Base-by-base conservation (phyloP, 1,284 basidiomycete genomes). In the Pseudozyma tsukubaensis region DNA sequence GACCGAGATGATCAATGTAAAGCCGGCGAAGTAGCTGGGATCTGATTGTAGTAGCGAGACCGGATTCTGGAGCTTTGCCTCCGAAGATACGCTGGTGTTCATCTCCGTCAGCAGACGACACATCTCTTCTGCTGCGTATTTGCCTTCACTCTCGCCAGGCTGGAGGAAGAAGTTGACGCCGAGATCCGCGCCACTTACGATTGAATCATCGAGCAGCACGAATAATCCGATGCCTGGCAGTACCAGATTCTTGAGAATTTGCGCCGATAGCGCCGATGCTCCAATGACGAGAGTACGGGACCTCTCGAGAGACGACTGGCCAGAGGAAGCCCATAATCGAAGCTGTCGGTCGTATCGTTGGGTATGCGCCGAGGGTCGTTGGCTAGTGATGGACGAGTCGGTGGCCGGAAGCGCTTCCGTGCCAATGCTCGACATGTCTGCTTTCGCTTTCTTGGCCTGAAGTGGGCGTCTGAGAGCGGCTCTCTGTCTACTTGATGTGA, bases 141-240 rank as follows among this genome's bases (percentile, higher is more conserved):
- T 91, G 10, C 93, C 94, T 56, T 97, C 88, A 75, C 91, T 92
- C 24, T 89, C 86, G 0, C 88, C 87, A 9, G 67, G 59, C 55
- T 93, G 89, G 24, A 99, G 88, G 86, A 99, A 99, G 87, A 98
- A 98, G 87, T 98, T 98, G 87, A 94, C 93, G 0, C 94, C 94
- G 0, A 94, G 90, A 80, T 99, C 95, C 52, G 90, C 89, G 4
- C 89, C 87, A 1, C 89, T 87, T 16, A 91, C 91, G 32, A 84
- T 78, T 1, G 86, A 84, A 47, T 88, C 85, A 76, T 96, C 94
- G 60, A 96, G 88, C 84, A 99, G 89, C 45, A 94, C 93, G 84
- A 97, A 96, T 81, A 92, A 89, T 19, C 94, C 93, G 68, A 97
- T 90, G 18, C 96, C 96, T 4, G 96, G 95, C 11, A 98, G 89